Evolutionary conservation across 129 eudicot genomes (phyloP).

Genomic region (Dittrichia graveolens): DNA sequence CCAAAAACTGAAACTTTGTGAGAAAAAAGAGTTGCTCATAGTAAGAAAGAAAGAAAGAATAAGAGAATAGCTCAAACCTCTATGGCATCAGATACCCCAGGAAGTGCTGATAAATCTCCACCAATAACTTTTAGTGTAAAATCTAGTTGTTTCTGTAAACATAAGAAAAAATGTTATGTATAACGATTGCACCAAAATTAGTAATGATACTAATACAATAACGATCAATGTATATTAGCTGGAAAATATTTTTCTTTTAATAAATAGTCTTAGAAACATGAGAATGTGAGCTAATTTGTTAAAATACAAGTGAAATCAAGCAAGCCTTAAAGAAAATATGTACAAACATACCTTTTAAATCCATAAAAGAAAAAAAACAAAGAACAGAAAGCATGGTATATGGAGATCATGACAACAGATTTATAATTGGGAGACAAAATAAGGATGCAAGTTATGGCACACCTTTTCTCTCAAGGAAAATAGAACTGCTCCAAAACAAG

Average conservation of each 20-base stretch:
- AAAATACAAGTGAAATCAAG: neutral
- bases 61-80: slow-evolving; percentile 55
- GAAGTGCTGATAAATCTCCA: slow-evolving; percentile 85
- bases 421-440: neutral
- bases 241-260: neutral
- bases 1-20: neutral
- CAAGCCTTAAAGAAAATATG: slow-evolving; percentile 11
- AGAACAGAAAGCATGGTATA: too few species aligned
- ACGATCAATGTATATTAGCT: neutral
- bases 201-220: neutral
- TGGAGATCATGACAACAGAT: neutral
- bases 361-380: too few species aligned
- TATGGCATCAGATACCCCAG: slow-evolving; percentile 89
- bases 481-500: slow-evolving; percentile 90
- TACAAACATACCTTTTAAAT: neutral
- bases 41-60: slow-evolving; percentile 13
- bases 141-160: slow-evolving; percentile 50
- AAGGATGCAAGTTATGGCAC: slow-evolving; percentile 13
- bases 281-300: neutral
- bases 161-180: slow-evolving; percentile 10
- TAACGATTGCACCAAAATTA: slow-evolving; percentile 1
- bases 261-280: slow-evolving; percentile 7
- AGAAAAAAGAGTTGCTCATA: neutral
- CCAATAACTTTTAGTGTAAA: slow-evolving; percentile 92
- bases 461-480: slow-evolving; percentile 91